Evolutionary conservation across 1,284 basidiomycete species (phyloP).

Genomic region (Cryptococcus wingfieldii): DNA sequence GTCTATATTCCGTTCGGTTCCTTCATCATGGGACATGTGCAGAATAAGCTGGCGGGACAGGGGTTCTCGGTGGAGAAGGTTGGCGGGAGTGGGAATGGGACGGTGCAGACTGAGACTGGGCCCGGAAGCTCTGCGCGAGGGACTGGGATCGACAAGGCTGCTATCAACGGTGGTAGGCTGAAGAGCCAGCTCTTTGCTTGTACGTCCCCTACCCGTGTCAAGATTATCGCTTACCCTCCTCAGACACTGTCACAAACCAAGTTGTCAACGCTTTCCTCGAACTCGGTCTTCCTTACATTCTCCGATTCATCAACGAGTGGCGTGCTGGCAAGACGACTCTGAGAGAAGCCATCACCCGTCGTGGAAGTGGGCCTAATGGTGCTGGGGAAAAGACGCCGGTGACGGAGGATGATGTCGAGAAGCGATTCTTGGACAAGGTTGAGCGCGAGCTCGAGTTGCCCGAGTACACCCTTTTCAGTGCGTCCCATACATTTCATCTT

Average conservation of each 20-base stretch:
- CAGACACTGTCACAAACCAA: constrained; percentile 86
- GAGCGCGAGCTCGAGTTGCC: constrained; percentile 73
- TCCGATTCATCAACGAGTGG: constrained; percentile 60
- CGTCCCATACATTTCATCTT: constrained; percentile 13
- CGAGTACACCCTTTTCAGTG: constrained; percentile 69
- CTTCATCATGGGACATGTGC: constrained; percentile 63
- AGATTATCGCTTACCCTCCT: not conserved
- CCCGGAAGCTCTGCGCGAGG: not conserved
- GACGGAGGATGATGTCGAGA: constrained; percentile 33
- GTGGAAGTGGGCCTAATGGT: constrained; percentile 5
- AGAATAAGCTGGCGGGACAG: constrained; percentile 43
- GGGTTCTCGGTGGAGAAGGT: not conserved
- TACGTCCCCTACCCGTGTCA: constrained; percentile 17
- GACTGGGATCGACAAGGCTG: constrained; percentile 36
- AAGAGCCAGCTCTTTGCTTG: constrained; percentile 87
- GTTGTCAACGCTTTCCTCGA: constrained; percentile 76
- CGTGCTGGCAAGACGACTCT: constrained; percentile 49
- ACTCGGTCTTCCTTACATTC: constrained; percentile 74
- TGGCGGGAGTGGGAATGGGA: not conserved
- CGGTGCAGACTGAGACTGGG: not conserved
- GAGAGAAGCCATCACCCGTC: constrained; percentile 26
- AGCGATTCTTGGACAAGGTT: constrained; percentile 61
- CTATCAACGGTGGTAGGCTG: constrained; percentile 61
- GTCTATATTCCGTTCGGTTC: constrained; percentile 89
- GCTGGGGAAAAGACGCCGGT: constrained; percentile 8